Conservation (phyloP, 2,329 filamentous ascomycete genomes). For the Dactylellina sp. region DNA sequence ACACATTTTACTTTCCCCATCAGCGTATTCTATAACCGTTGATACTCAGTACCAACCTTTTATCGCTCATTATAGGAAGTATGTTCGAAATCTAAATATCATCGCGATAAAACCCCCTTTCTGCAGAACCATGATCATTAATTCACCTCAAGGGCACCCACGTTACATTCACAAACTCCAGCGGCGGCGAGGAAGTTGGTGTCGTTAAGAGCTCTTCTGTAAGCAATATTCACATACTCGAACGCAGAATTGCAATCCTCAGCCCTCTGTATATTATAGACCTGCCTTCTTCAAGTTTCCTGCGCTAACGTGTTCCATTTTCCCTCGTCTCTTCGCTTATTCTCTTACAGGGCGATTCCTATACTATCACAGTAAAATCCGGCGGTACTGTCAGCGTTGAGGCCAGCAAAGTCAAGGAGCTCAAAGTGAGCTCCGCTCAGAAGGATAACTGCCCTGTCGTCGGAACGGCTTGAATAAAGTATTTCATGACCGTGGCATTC, state of each 20-base stretch:
- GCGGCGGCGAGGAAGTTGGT: conserved; percentile 50
- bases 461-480: conserved; percentile 18
- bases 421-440: conserved; percentile 18
- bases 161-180: conserved; percentile 52
- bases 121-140: neutral
- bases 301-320: neutral
- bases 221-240: too few relatives aligned
- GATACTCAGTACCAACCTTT: neutral
- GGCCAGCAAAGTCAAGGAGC: conserved; percentile 18
- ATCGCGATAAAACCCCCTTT: too few relatives aligned
- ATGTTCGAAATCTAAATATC: too few relatives aligned
- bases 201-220: conserved; percentile 37
- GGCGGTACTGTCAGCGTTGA: conserved; percentile 7
- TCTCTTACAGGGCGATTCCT: conserved; percentile 31
- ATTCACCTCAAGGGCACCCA: conserved; percentile 31
- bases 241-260: too few relatives aligned
- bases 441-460: conserved; percentile 52
- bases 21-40: too few relatives aligned
- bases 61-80: too few relatives aligned
- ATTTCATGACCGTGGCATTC: too few relatives aligned
- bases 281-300: neutral
- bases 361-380: conserved; percentile 31
- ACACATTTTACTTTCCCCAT: conserved; percentile 5
- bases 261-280: too few relatives aligned
- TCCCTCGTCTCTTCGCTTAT: neutral